Evolutionary conservation across 129 eudicot genomes (phyloP), one percentile per base, ranked within the genome.

Genomic region (Erigeron canadensis): DNA sequence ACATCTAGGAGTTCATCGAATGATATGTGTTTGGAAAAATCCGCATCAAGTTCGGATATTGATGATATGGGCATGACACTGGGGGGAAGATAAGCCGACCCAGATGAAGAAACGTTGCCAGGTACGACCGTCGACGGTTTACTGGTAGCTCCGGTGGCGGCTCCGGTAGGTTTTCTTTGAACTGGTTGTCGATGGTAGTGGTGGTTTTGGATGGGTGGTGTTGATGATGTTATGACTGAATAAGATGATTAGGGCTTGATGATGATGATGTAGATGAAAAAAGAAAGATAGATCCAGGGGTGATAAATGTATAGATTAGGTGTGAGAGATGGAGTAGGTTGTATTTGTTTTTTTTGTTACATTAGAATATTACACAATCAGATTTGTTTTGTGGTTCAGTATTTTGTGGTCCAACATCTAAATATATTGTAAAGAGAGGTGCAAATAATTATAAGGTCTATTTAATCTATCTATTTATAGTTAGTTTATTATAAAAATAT

Each of bases 161-260:
- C 79, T 6, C 71, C 70, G 45, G 80, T 65, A 50, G 72, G 80
- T 73, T 74, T 82, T n/a, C 73, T 12, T 8, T 74, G 81, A 69
- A 28, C 81, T 10, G 72, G 94, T 42, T 56, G 63, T 18, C 79
- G 91, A 43, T 17, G 88, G 75, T 61, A 77, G 81, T 67, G 75
- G 80, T 81, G 82, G 73, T 57, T 80, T 11, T 73, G 83, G 70
- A 43, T 63, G 72, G 98, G 87, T 64, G 97, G 95, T 6, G 97
- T 91, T 10, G 96, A 89, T 18, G 98, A 88, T 11, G 98, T 96
- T 96, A 91, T 89, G n/a, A 23, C 23, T 45, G 58, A 22, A 53
- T 53, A 58, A 59, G 68, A 43, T 41, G 75, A 41, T 54, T 77
- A 63, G 72, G 62, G 71, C 54, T 62, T 69, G 75, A 42, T 37